These are phyloP conservation scores for Paramarasmius palmivorus DNA, from an alignment of 1,284 basidiomycete species.

Conservation along the genomic window DNA sequence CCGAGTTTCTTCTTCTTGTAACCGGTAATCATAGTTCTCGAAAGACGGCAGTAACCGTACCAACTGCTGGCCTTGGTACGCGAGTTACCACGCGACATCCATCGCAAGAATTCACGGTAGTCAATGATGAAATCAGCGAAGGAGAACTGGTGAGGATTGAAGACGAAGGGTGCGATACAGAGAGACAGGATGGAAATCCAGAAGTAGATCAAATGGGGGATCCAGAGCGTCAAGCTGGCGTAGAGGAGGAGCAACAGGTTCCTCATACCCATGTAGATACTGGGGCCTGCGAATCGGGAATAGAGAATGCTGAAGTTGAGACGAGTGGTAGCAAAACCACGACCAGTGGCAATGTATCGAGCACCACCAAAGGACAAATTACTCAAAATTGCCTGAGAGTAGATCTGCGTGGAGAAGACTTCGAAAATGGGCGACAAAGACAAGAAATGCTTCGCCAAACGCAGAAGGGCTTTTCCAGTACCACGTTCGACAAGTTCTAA, in stretches of 20 bases:
- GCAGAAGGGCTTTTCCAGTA: conserved; percentile 90
- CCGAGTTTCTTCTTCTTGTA: conserved; percentile 98
- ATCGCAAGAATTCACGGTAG: conserved; percentile 94
- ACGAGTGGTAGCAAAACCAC: conserved; percentile 94
- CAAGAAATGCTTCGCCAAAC: conserved; percentile 92
- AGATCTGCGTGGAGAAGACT: conserved; percentile 97
- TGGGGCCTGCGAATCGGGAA: conserved; percentile 96
- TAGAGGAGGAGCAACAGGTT: conserved; percentile 89
- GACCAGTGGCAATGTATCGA: conserved; percentile 95
- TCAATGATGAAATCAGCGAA: conserved; percentile 96
- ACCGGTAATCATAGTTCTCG: conserved; percentile 93
- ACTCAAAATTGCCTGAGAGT: conserved; percentile 92
- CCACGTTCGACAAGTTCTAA: conserved; percentile 92
- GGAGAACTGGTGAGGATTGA: conserved; percentile 98
- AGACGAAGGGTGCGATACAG: conserved; percentile 92
- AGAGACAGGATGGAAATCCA: conserved; percentile 92
- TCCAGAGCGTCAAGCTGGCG: conserved; percentile 88
- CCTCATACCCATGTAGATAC: conserved; percentile 95
- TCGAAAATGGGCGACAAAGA: conserved; percentile 95
- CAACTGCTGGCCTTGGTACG: conserved; percentile 94
- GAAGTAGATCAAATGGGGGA: conserved; percentile 95
- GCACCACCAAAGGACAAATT: conserved; percentile 96
- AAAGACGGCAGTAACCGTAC: conserved; percentile 97
- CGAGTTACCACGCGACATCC: conserved; percentile 98
- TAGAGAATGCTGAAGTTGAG: conserved; percentile 94